Conservation (phyloP, 2,329 filamentous ascomycete genomes). For the Neophaeococcomyces aloes region DNA sequence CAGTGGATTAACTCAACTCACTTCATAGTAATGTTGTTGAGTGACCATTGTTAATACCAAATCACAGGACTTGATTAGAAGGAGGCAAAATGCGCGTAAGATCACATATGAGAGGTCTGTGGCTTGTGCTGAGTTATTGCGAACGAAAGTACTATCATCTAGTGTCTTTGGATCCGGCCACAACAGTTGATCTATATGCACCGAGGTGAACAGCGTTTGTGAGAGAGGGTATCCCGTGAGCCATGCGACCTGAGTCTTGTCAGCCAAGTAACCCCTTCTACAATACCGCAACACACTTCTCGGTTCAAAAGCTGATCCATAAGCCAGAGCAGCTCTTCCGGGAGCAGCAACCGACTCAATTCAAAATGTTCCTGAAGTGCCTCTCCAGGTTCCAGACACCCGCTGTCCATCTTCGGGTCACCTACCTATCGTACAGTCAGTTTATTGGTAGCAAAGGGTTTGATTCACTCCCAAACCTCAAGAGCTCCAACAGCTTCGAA, state of each 20-base stretch:
- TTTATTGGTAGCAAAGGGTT: neutral
- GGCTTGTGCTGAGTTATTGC: constrained; percentile 21
- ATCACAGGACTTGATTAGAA: constrained; percentile 70
- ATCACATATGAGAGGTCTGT: constrained; percentile 47
- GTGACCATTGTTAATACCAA: constrained; percentile 67
- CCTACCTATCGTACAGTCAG: constrained; percentile 60
- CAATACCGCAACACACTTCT: constrained; percentile 50
- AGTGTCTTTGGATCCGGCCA: constrained; percentile 57
- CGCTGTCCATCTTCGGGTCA: constrained; percentile 98
- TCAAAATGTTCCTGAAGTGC: constrained; percentile 78
- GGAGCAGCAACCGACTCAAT: constrained; percentile 54
- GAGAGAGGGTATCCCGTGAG: constrained; percentile 91
- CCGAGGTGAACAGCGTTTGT: constrained; percentile 84
- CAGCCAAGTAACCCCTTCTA: neutral
- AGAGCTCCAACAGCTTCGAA: constrained; percentile 81
- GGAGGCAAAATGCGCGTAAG: constrained; percentile 76
- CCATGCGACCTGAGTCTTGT: constrained; percentile 67
- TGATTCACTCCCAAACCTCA: constrained; percentile 36
- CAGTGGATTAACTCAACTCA: constrained; percentile 28
- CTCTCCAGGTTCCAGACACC: constrained; percentile 66
- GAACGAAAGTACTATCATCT: constrained; percentile 53
- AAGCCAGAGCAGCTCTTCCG: constrained; percentile 77
- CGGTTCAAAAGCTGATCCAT: constrained; percentile 87
- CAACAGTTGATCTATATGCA: constrained; percentile 77
- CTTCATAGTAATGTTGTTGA: constrained; percentile 84